Evolutionary conservation across 2,329 filamentous ascomycete species (phyloP), one percentile per base, ranked within the genome.

Genomic region (Aspergillus sp.): DNA sequence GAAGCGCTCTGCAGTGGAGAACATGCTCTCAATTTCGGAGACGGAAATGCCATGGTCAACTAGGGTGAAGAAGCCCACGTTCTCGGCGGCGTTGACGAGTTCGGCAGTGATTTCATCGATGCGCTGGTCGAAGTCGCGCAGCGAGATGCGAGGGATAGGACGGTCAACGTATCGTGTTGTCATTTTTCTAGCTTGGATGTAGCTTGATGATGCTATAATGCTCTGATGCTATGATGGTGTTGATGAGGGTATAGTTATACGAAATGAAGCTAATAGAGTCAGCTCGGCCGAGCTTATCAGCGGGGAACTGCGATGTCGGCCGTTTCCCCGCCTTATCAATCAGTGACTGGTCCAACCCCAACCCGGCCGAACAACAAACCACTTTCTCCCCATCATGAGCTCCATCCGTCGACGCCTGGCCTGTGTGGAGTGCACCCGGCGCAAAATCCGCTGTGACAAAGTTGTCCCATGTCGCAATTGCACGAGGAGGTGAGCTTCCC

Each of bases 11-110:
- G 84, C 82, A 12, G 77, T 74, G 0, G 69, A 68, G 66, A 86
- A 86, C 63, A 85, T 83, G 25, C 68, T 67, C n/a, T 85, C 79
- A 21, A 88, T 80, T 25, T 82, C 79, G 2, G 73, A 63, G 21
- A 70, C 64, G 2, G 79, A 72, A 63, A 87, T 82, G n/a, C 80
- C 83, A 63, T 87, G 85, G 67, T 86, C 78, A 15, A 81, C 71
- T 1, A 88, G 65, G 36, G 80, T 82, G 74, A 88, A 88, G 77
- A 87, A 87, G n/a, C 85, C 85, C 55, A 82, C 81, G 7, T 82
- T 82, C 64, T 87, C 84, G 2, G 85, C 83, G 0, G 85, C 85
- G 10, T 78, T 65, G 58, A 83, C 74, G 2, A 87, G 77, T 62
- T 86, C 72, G 1, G 70, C 56, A 0, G 84, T 84, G 64, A 87